phyloP scores from a whole-genome alignment of 495 filamentous ascomycete species.

The Penicillium nucicola region DNA sequence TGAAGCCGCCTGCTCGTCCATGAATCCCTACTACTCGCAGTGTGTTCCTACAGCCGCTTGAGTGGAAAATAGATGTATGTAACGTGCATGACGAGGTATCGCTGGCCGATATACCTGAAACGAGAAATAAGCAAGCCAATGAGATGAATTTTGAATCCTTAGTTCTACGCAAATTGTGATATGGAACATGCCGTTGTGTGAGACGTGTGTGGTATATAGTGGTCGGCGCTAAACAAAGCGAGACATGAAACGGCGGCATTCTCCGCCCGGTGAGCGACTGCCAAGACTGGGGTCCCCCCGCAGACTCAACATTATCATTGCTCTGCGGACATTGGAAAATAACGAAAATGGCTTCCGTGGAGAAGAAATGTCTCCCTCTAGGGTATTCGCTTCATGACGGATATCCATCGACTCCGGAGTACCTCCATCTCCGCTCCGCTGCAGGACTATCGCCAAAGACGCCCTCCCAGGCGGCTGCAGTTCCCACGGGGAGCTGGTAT shows the following conservation, averaged over 20 bases:
- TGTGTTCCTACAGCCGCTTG: slow-evolving; percentile 32
- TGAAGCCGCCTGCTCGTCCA: slow-evolving; percentile 38
- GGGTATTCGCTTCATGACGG: slow-evolving; percentile 33
- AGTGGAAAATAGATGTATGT: not conserved
- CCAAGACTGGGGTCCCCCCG: too few relatives aligned
- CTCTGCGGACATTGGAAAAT: too few relatives aligned
- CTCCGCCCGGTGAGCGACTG: too few relatives aligned
- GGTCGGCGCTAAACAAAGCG: too few relatives aligned
- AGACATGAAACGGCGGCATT: too few relatives aligned
- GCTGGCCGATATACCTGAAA: not conserved
- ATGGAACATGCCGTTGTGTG: too few relatives aligned
- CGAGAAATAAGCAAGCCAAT: not conserved
- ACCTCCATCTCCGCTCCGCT: slow-evolving; percentile 34
- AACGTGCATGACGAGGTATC: not conserved
- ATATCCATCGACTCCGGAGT: slow-evolving; percentile 33
- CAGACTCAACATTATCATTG: too few relatives aligned
- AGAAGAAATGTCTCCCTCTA: slow-evolving; percentile 16
- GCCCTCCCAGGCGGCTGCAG: slow-evolving; percentile 30
- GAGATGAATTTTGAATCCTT: too few relatives aligned
- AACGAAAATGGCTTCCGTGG: not conserved
- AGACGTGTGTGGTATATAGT: too few relatives aligned
- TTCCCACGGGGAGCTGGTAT: slow-evolving; percentile 37
- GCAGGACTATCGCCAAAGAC: slow-evolving; percentile 37
- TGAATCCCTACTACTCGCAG: slow-evolving; percentile 51
- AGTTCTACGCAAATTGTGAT: too few relatives aligned